Evolutionary conservation across 2,329 filamentous ascomycete species (phyloP).

Genomic region (Dactylellina drechsleri): DNA sequence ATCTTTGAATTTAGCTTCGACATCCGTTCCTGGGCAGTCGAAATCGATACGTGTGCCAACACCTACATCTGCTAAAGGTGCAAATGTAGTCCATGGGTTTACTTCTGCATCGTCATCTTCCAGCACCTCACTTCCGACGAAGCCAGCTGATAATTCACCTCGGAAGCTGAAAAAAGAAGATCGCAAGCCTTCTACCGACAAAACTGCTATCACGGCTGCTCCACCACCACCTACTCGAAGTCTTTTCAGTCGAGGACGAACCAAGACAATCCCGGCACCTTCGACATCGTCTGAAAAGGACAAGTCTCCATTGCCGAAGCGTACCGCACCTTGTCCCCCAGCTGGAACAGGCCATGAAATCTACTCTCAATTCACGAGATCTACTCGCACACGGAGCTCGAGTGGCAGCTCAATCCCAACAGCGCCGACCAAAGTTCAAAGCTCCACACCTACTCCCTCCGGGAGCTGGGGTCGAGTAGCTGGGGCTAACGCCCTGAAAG

Average conservation of each 20-base stretch:
- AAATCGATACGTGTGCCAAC: conserved; percentile 47
- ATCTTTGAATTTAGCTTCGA: conserved; percentile 45
- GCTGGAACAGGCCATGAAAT: conserved; percentile 96
- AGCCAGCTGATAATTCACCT: conserved; percentile 32
- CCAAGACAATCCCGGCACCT: conserved; percentile 39
- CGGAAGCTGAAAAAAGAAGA: conserved; percentile 49
- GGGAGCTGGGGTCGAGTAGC: conserved; percentile 60
- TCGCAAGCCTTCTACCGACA: conserved; percentile 25
- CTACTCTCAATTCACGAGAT: conserved; percentile 63
- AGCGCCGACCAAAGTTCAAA: conserved; percentile 29
- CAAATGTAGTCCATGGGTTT: conserved; percentile 45
- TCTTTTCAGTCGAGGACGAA: conserved; percentile 36
- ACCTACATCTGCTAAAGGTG: conserved; percentile 43
- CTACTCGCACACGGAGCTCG: conserved; percentile 40
- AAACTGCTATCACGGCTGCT: background rate
- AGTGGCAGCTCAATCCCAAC: conserved; percentile 46
- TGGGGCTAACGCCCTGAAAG: conserved; percentile 62
- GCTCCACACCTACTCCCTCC: conserved; percentile 26
- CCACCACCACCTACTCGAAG: conserved; percentile 40
- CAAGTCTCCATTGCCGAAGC: conserved; percentile 13
- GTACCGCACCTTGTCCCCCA: conserved; percentile 70
- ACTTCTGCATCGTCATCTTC: conserved; percentile 24
- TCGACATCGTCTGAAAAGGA: conserved; percentile 33
- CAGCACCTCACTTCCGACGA: conserved; percentile 10
- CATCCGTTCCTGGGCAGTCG: conserved; percentile 47